A percentile compares a stretch with the other conserved stretches of the same genome.
Evolutionary conservation across 192 early-diverging fungal species (phyloP).

Genomic region (Backusella tarrabulga): DNA sequence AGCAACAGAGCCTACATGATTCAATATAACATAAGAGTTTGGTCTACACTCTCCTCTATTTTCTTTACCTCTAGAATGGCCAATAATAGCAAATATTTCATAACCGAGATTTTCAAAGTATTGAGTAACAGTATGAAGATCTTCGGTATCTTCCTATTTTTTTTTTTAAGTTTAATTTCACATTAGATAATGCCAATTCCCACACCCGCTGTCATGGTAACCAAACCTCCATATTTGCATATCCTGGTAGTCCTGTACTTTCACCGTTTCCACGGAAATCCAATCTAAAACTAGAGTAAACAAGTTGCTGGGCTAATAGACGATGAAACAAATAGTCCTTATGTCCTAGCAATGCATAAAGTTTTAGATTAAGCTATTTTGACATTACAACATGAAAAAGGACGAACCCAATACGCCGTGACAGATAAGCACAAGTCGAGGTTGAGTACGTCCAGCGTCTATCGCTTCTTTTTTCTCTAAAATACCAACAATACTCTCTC

Average conservation of each 20-base stretch:
- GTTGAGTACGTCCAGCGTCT: neutral
- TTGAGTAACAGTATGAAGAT: constrained; percentile 21
- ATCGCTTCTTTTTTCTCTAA: neutral
- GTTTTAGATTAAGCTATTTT: neutral
- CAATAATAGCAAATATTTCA: constrained; percentile 30
- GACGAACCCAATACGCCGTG: constrained; percentile 12
- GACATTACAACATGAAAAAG: neutral
- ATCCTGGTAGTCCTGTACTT: constrained; percentile 25
- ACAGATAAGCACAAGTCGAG: constrained; percentile 6
- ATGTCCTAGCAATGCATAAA: constrained; percentile 21
- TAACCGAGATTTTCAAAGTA: constrained; percentile 33
- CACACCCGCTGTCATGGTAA: neutral
- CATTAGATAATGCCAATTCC: neutral
- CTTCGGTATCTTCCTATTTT: constrained; percentile 28
- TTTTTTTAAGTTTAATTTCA: neutral
- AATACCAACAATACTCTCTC: constrained; percentile 10
- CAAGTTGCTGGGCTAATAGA: constrained; percentile 30
- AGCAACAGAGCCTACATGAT: constrained; percentile 23
- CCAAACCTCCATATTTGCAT: constrained; percentile 29
- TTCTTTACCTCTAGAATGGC: constrained; percentile 37
- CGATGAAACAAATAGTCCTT: constrained; percentile 40
- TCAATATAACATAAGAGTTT: neutral
- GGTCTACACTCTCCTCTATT: neutral
- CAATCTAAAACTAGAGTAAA: constrained; percentile 37
- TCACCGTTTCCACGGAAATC: constrained; percentile 42